phyloP scores from a whole-genome alignment of 148 eudicot species.

The Amaranthus hypochondriacus region DNA sequence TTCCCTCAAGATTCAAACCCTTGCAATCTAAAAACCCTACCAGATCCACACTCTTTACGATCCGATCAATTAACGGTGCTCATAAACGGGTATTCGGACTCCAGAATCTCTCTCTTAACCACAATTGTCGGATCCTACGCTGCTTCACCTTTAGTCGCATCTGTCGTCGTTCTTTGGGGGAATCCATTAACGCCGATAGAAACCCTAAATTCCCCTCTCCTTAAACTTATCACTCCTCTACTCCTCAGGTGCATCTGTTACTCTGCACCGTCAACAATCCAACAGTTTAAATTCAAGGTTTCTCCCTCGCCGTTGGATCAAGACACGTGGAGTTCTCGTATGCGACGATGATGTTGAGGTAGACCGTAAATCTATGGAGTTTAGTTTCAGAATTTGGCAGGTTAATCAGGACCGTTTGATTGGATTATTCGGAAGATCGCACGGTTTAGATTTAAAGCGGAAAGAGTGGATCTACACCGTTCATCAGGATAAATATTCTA shows the following conservation, averaged over 20 bases:
- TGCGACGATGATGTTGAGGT: constrained; percentile 79
- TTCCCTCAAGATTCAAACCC: constrained; percentile 22
- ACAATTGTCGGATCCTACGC: constrained; percentile 64
- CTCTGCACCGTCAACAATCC: constrained; percentile 44
- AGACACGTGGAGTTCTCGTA: constrained; percentile 62
- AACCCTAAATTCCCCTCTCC: constrained; percentile 49
- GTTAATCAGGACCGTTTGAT: constrained; percentile 44
- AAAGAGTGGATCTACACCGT: constrained; percentile 78
- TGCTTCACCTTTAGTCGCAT: constrained; percentile 40
- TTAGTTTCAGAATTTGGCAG: constrained; percentile 58
- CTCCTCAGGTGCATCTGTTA: constrained; percentile 43
- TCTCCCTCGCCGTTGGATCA: constrained; percentile 58
- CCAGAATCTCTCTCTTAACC: constrained; percentile 59
- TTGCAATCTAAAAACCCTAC: constrained; percentile 34
- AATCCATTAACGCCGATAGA: constrained; percentile 51
- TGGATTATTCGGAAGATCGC: constrained; percentile 78
- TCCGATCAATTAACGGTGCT: constrained; percentile 65
- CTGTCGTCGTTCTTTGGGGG: constrained; percentile 62
- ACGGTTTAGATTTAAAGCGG: constrained; percentile 46
- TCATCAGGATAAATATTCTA: constrained; percentile 63
- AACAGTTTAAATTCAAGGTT: constrained; percentile 63
- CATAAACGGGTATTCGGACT: constrained; percentile 75
- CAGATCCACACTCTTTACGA: constrained; percentile 35
- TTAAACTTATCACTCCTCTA: constrained; percentile 44
- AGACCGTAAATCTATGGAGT: constrained; percentile 45